phyloP scores from a whole-genome alignment of 352 stramenopile genomes.

The Pythium biforme region DNA sequence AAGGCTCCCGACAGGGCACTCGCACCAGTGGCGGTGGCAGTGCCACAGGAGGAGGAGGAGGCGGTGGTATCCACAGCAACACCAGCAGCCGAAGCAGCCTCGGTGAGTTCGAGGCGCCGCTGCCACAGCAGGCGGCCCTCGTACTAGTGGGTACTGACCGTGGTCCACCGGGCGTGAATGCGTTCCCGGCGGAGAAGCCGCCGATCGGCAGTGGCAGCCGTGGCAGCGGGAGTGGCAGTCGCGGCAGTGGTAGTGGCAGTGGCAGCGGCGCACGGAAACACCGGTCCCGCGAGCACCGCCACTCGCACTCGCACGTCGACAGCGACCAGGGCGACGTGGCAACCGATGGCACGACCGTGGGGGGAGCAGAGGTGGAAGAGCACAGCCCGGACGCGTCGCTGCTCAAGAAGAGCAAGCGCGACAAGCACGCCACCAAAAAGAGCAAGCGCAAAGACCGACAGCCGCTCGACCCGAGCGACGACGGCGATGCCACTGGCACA shows the following conservation, averaged over 20 bases:
- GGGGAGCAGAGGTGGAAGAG: not conserved
- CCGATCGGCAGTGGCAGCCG: slow-evolving; percentile 16
- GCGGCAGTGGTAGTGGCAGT: slow-evolving; percentile 6
- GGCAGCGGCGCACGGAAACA: slow-evolving; percentile 20
- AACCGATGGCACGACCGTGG: no score
- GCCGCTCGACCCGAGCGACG: slow-evolving; percentile 28
- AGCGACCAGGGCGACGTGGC: not conserved
- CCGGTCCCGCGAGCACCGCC: not conserved
- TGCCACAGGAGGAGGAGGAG: no score
- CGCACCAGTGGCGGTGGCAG: slow-evolving; percentile 25
- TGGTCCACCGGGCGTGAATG: not conserved
- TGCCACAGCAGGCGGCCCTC: no score
- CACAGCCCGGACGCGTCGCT: slow-evolving; percentile 20
- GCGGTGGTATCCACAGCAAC: slow-evolving; percentile 15
- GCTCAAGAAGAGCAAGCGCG: slow-evolving; percentile 38
- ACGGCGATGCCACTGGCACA: not conserved
- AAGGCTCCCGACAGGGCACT: slow-evolving; percentile 62
- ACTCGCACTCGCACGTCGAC: not conserved
- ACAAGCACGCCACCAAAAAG: slow-evolving; percentile 65
- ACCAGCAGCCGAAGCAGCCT: slow-evolving; percentile 33
- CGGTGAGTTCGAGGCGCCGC: slow-evolving; percentile 44
- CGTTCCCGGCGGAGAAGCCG: slow-evolving; percentile 29
- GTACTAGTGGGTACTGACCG: no score
- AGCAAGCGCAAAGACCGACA: slow-evolving; percentile 45
- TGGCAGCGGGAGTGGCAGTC: slow-evolving; percentile 1